Evolutionary conservation across 176 grass and related monocot genomes (phyloP).

Genomic region (Pontederia crassipes): DNA sequence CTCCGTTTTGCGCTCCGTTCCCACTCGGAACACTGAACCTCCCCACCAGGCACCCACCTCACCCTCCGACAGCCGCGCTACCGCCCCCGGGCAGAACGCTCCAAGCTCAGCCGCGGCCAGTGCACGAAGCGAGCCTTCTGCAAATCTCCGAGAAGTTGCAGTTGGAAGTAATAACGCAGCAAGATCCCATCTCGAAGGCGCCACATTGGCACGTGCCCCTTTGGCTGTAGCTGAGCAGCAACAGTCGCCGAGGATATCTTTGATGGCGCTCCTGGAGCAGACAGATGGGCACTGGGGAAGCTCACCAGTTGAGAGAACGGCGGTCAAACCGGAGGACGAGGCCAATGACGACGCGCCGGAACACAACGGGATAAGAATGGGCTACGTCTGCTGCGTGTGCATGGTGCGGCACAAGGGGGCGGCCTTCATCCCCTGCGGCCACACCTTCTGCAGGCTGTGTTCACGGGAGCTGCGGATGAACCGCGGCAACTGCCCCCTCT

Average conservation of each 20-base stretch:
- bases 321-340: background rate
- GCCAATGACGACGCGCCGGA: background rate
- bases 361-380: background rate
- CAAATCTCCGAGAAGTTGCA: background rate
- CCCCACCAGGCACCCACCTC: background rate
- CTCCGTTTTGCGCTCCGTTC: background rate
- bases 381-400: constrained; percentile 26
- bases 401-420: constrained; percentile 29
- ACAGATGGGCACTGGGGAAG: background rate
- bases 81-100: too few relatives aligned
- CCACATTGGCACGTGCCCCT: background rate
- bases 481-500: constrained; percentile 24
- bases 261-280: constrained; percentile 13
- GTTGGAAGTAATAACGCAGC: background rate
- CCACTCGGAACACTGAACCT: background rate
- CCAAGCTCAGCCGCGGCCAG: background rate
- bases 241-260: background rate
- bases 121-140: background rate
- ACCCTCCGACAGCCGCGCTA: too few relatives aligned
- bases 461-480: constrained; percentile 25
- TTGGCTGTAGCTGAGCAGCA: background rate
- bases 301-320: background rate
- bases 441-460: constrained; percentile 38
- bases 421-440: constrained; percentile 37
- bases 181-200: background rate